These are phyloP conservation scores for Boletus edulis DNA, from an alignment of 768 basidiomycete genomes.

Conservation along the genomic window DNA sequence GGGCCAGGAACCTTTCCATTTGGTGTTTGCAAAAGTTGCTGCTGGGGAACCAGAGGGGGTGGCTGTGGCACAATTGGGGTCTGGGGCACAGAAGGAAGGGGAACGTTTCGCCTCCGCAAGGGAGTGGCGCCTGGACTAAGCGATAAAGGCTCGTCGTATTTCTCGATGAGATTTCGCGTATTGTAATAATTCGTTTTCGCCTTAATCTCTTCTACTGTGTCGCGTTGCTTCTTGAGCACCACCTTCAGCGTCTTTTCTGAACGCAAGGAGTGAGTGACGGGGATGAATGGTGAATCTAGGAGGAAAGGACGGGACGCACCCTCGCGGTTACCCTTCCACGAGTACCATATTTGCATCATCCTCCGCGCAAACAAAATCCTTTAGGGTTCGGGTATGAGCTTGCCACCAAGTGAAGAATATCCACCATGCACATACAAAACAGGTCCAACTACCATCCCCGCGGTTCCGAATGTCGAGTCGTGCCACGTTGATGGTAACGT, in stretches of 20 bases:
- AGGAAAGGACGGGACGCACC: slow-evolving; percentile 40
- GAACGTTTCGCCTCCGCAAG: slow-evolving; percentile 40
- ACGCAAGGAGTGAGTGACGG: neutral
- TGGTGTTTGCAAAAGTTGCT: slow-evolving; percentile 19
- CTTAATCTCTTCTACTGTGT: slow-evolving; percentile 93
- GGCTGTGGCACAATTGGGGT: slow-evolving; percentile 33
- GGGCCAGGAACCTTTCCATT: slow-evolving; percentile 23
- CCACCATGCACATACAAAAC: slow-evolving; percentile 57
- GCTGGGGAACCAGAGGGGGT: slow-evolving; percentile 10
- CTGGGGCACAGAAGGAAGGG: slow-evolving; percentile 29
- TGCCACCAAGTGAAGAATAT: neutral
- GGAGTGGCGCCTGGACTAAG: slow-evolving; percentile 33
- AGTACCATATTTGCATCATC: slow-evolving; percentile 84
- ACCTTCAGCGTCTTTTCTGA: slow-evolving; percentile 77
- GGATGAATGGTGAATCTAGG: neutral
- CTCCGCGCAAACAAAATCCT: slow-evolving; percentile 76
- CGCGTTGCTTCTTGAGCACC: slow-evolving; percentile 74
- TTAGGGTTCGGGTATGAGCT: slow-evolving; percentile 6
- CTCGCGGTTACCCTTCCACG: slow-evolving; percentile 74
- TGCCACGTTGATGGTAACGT: slow-evolving; percentile 42
- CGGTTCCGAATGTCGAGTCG: slow-evolving; percentile 35
- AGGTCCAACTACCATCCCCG: slow-evolving; percentile 65
- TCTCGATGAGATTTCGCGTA: slow-evolving; percentile 85
- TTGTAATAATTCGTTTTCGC: slow-evolving; percentile 96
- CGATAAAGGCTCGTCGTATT: slow-evolving; percentile 69